These are phyloP conservation scores for Macrophomina pseudophaseolina DNA, from an alignment of 2,329 filamentous ascomycete genomes.

Conservation along the genomic window DNA sequence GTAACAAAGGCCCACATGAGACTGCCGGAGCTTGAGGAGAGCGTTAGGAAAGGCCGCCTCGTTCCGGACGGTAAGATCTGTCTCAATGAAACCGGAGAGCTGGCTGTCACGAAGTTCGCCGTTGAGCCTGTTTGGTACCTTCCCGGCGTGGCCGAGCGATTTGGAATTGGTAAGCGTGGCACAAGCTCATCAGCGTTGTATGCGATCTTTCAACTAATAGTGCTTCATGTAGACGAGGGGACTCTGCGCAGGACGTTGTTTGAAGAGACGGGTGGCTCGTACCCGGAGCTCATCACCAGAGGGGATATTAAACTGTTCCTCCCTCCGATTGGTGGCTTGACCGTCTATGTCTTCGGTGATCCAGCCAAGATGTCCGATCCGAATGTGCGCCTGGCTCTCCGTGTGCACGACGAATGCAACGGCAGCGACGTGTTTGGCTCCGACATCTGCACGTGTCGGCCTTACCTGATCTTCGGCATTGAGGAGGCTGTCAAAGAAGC, in stretches of 20 bases:
- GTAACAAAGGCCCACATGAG: slow-evolving; percentile 95
- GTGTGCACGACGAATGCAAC: slow-evolving; percentile 90
- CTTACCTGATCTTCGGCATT: slow-evolving; percentile 95
- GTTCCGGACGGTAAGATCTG: slow-evolving; percentile 86
- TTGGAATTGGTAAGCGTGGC: slow-evolving; percentile 72
- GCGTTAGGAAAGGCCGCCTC: slow-evolving; percentile 78
- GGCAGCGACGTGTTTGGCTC: slow-evolving; percentile 97
- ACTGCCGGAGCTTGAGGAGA: slow-evolving; percentile 91
- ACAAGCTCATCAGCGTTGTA: slow-evolving; percentile 8
- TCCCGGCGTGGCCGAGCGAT: slow-evolving; percentile 77
- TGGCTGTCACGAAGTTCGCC: slow-evolving; percentile 94
- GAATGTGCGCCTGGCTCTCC: slow-evolving; percentile 77
- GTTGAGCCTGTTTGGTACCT: slow-evolving; percentile 80
- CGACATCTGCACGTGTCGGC: slow-evolving; percentile 95
- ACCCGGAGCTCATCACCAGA: slow-evolving; percentile 94
- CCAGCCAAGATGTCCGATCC: slow-evolving; percentile 92
- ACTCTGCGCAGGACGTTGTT: slow-evolving; percentile 85
- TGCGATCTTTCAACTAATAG: slow-evolving; percentile 6
- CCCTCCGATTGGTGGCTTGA: slow-evolving; percentile 92
- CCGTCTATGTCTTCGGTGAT: slow-evolving; percentile 96
- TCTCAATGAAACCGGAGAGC: slow-evolving; percentile 81
- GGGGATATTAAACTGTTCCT: slow-evolving; percentile 94
- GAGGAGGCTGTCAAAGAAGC: slow-evolving; percentile 98
- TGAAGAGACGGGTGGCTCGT: slow-evolving; percentile 94
- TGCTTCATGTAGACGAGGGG: slow-evolving; percentile 70